These are phyloP conservation scores for Trichosporon sp. DNA, from an alignment of 1,284 basidiomycete genomes.

Conservation along the genomic window DNA sequence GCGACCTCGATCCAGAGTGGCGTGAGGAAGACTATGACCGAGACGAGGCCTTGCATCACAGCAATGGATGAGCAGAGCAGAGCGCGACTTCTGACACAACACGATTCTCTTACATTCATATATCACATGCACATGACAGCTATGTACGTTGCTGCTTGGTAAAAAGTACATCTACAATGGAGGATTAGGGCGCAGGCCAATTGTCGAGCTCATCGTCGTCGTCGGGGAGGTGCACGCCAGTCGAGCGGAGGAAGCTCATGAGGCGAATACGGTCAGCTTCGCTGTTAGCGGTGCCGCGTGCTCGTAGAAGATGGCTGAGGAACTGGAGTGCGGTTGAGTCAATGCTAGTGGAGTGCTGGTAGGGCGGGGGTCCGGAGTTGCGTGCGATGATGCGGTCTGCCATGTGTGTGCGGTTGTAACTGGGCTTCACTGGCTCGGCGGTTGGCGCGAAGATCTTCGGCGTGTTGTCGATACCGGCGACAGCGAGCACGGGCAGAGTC, in stretches of 20 bases:
- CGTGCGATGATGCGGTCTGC: slow-evolving; percentile 9
- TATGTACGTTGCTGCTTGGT: not conserved
- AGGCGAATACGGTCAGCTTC: not conserved
- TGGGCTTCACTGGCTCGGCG: not conserved
- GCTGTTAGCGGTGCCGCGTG: not conserved
- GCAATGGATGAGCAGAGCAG: too few relatives aligned
- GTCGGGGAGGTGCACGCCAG: not conserved
- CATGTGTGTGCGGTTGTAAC: slow-evolving; percentile 5
- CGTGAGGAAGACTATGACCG: too few relatives aligned
- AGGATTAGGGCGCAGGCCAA: not conserved
- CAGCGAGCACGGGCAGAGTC: slow-evolving; percentile 66
- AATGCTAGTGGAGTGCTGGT: not conserved
- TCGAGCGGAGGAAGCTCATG: slow-evolving; percentile 5
- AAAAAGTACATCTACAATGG: not conserved
- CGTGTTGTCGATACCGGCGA: slow-evolving; percentile 82
- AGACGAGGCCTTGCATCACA: too few relatives aligned
- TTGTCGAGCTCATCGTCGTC: slow-evolving; percentile 5
- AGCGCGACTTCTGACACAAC: too few relatives aligned
- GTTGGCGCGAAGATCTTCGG: slow-evolving; percentile 55
- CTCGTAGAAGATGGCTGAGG: slow-evolving; percentile 6
- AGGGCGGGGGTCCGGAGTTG: not conserved
- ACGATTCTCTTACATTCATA: not conserved
- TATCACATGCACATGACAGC: too few relatives aligned
- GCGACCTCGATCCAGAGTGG: too few relatives aligned
- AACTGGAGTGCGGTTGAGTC: slow-evolving; percentile 10